Base-by-base conservation (phyloP, 1,284 basidiomycete genomes). In the Thecaphora thlaspeos region DNA sequence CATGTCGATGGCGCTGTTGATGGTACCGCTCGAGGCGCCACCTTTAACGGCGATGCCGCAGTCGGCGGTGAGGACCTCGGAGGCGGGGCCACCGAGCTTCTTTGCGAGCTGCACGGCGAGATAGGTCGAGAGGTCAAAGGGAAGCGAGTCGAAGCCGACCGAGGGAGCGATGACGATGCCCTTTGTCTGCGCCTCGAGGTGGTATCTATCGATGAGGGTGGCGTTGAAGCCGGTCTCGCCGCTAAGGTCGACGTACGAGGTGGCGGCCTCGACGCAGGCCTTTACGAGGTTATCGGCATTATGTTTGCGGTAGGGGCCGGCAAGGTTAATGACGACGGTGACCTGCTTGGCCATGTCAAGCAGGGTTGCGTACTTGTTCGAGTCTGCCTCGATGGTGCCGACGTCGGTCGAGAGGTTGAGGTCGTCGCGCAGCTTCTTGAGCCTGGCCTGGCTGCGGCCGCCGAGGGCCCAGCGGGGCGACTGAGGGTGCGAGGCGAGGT, bases 91-190 rank as follows among this genome's bases (percentile, higher is more conserved):
- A 19, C 79, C 73, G 5, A 72, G 74, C n/a, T 75, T 64, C 65
- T 84, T 82, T 47, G 83, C 78, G 1, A 81, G 82, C 45, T 80
- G 80, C 32, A 82, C 83, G 14, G 83, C 80, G 44, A 88, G 79
- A 76, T 83, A 86, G 0, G 84, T 83, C 8, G 81, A 76, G 21
- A 86, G 73, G 74, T 90, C 88, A 14, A 70, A 68, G n/a, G 76
- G 80, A 43, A 69, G 76, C 85, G 84, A 87, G 76, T 90, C 88
- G 59, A 87, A 83, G 0, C 87, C 88, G 55, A 84, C 87, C 3
- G 83, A 81, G 12, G 86, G 86, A 9, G 90, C 81, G 56, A 91
- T 86, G 56, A 86, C 82, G 1, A 88, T 80, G 18, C 83, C 82
- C 0, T 84, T 86, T 72, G 85, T 84, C 17, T 81, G 82, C 0